A percentile compares a stretch with the other conserved stretches of the same genome.
These are phyloP conservation scores for Psidium guajava DNA, from an alignment of 345 rosid genomes.

Conservation along the genomic window DNA sequence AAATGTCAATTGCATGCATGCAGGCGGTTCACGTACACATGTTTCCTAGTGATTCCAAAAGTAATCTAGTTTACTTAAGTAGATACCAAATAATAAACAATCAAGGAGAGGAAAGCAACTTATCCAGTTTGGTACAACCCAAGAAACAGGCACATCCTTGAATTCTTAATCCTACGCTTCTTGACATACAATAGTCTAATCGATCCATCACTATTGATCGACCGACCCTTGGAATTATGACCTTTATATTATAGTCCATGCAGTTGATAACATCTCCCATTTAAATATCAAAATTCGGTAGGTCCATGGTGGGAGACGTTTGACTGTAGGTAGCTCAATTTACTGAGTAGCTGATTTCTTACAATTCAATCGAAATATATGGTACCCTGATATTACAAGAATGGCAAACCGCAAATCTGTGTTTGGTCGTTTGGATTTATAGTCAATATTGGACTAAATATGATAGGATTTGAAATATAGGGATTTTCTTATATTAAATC, in stretches of 20 bases:
- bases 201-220: background rate
- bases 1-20: background rate
- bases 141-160: background rate
- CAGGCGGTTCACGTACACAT: fast-evolving
- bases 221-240: background rate
- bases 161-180: background rate
- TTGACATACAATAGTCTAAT: background rate
- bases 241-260: background rate
- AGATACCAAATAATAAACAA: background rate
- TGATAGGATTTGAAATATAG: no score
- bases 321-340: background rate
- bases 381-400: background rate
- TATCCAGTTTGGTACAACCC: background rate
- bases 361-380: background rate
- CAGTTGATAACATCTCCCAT: background rate
- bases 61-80: background rate
- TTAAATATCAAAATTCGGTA: background rate
- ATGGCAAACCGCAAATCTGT: background rate
- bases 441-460: no score
- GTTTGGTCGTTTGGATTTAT: no score
- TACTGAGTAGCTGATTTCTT: background rate
- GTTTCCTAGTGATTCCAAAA: background rate
- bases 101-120: background rate
- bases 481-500: no score
- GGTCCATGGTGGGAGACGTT: background rate